These are phyloP conservation scores for Malus hybrid DNA, from an alignment of 331 rosid genomes.

Conservation along the genomic window DNA sequence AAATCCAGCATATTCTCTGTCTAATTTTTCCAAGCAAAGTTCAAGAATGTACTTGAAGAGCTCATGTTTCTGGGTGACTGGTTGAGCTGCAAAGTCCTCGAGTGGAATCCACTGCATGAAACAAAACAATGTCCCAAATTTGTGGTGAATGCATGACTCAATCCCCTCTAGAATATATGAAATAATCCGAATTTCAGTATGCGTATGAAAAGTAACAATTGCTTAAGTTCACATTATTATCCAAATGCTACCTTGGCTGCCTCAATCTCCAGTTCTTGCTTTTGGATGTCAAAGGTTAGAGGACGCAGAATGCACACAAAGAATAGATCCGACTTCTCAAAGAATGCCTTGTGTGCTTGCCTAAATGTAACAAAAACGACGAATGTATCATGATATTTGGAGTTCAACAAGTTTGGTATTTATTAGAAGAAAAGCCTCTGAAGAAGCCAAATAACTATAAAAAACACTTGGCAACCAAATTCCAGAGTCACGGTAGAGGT, in stretches of 20 bases:
- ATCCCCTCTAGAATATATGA: neutral
- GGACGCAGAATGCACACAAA: conserved; percentile 64
- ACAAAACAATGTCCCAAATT: conserved; percentile 8
- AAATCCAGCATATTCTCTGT: conserved; percentile 41
- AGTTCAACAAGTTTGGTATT: neutral
- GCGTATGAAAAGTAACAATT: neutral
- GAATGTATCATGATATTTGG: no score
- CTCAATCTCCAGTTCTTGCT: conserved; percentile 73
- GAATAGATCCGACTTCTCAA: conserved; percentile 53
- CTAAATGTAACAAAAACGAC: conserved; percentile 16
- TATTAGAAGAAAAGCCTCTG: neutral
- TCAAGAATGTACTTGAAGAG: conserved; percentile 36
- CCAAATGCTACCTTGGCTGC: conserved; percentile 58
- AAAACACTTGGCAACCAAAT: neutral
- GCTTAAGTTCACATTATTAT: neutral
- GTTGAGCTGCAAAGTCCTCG: conserved; percentile 55
- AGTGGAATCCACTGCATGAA: conserved; percentile 61
- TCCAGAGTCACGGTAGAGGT: neutral
- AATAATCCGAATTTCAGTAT: neutral
- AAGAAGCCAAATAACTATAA: neutral
- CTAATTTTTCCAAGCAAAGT: conserved; percentile 35
- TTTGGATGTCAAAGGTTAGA: conserved; percentile 48
- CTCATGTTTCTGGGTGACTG: conserved; percentile 44
- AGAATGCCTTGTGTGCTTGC: conserved; percentile 48
- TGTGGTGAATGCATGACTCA: neutral